phyloP scores from a whole-genome alignment of 2,329 filamentous ascomycete species.

The Sarocladiaceae sp. region DNA sequence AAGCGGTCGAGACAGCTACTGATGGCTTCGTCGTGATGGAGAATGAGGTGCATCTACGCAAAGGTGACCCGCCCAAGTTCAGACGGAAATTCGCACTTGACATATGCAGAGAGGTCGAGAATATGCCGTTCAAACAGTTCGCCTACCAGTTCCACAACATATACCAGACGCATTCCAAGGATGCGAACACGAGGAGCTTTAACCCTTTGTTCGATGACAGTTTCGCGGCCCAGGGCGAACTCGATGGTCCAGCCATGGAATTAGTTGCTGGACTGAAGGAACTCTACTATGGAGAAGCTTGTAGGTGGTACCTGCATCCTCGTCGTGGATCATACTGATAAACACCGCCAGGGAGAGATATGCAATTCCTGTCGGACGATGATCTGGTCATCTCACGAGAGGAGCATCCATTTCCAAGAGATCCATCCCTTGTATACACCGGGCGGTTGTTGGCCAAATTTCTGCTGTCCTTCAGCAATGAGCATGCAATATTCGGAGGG shows the following conservation, averaged over 20 bases:
- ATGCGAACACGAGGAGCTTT: constrained; percentile 45
- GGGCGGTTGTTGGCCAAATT: constrained; percentile 51
- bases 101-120: constrained; percentile 48
- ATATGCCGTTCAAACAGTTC: constrained; percentile 57
- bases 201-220: constrained; percentile 49
- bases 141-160: constrained; percentile 57
- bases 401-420: constrained; percentile 40
- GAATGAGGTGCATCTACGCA: constrained; percentile 43
- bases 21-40: constrained; percentile 48
- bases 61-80: constrained; percentile 25
- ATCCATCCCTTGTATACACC: constrained; percentile 46
- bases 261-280: constrained; percentile 42
- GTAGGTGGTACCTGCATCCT: constrained; percentile 33
- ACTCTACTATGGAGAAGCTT: constrained; percentile 38
- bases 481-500: constrained; percentile 42
- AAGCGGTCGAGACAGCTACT: constrained; percentile 48
- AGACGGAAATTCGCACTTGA: constrained; percentile 40
- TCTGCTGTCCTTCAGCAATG: constrained; percentile 49
- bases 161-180: constrained; percentile 52
- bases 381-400: constrained; percentile 41
- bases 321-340: not conserved
- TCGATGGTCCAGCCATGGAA: constrained; percentile 41
- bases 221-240: constrained; percentile 36
- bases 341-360: constrained; percentile 26
- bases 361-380: constrained; percentile 40